Conservation (phyloP, 371 early-diverging fungal genomes). For the Mucor irregularis region DNA sequence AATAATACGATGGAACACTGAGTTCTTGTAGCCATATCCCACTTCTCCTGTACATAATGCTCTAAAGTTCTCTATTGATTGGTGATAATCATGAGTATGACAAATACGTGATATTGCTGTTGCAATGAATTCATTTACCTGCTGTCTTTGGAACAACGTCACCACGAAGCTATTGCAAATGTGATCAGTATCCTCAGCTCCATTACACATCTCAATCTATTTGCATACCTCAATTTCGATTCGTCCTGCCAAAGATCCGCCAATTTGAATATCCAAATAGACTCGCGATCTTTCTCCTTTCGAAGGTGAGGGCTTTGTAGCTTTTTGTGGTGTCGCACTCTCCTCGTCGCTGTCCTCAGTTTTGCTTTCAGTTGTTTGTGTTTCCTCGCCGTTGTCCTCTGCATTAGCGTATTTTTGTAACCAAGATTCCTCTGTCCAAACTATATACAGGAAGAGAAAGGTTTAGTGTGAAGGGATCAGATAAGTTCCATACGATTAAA, state of each 20-base stretch:
- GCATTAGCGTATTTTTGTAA: slow-evolving; percentile 60
- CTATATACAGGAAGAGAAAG: slow-evolving; percentile 18
- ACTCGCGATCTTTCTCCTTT: slow-evolving; percentile 39
- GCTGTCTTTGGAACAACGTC: slow-evolving; percentile 85
- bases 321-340: slow-evolving; percentile 1
- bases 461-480: background rate
- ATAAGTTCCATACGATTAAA: background rate
- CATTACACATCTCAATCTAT: background rate
- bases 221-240: slow-evolving; percentile 64
- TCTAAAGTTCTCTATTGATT: slow-evolving; percentile 37
- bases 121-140: slow-evolving; percentile 66
- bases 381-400: slow-evolving; percentile 21
- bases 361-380: background rate
- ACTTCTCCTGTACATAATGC: slow-evolving; percentile 39
- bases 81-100: too few species aligned
- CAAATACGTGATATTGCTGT: too few species aligned
- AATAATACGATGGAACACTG: slow-evolving; percentile 88
- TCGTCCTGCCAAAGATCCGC: slow-evolving; percentile 61
- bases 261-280: slow-evolving; percentile 57
- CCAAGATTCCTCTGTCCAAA: slow-evolving; percentile 82
- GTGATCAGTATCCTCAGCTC: background rate
- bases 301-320: background rate
- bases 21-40: slow-evolving; percentile 83
- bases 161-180: slow-evolving; percentile 51
- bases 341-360: slow-evolving; percentile 9